These are phyloP conservation scores for Paraleonurus japonicus DNA, from an alignment of 257 asterid species.

Conservation along the genomic window DNA sequence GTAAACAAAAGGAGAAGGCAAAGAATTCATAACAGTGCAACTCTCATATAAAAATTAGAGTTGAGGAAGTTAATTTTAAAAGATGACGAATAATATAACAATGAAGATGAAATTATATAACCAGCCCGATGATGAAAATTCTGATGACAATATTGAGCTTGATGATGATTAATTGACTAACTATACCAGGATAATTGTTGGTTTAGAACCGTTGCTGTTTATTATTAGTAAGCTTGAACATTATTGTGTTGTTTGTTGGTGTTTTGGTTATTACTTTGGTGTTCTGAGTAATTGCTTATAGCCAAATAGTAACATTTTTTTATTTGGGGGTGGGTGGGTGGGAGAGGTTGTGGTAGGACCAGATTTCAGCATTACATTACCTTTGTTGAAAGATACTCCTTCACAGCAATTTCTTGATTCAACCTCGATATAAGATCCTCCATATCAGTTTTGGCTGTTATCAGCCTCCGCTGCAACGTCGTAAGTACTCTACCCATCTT, in stretches of 20 bases:
- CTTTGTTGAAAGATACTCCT: slow-evolving; percentile 91
- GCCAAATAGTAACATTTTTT: not conserved
- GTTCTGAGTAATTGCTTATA: not conserved
- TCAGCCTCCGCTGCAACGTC: slow-evolving; percentile 74
- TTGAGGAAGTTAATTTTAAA: not conserved
- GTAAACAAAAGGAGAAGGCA: too few species aligned
- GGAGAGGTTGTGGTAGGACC: slow-evolving; percentile 1
- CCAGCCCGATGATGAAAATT: not conserved
- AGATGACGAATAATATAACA: not conserved
- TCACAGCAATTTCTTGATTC: slow-evolving; percentile 91
- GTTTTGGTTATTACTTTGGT: not conserved
- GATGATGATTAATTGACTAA: not conserved
- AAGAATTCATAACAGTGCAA: too few species aligned
- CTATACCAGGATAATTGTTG: not conserved
- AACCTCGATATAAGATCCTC: slow-evolving; percentile 97
- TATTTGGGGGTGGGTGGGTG: not conserved
- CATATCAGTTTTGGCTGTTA: slow-evolving; percentile 89
- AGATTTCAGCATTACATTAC: slow-evolving; percentile 40
- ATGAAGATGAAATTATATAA: not conserved
- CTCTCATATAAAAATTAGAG: too few species aligned
- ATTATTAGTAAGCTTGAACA: not conserved
- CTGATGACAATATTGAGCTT: not conserved
- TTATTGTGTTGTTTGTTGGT: not conserved
- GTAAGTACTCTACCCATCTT: slow-evolving; percentile 69
- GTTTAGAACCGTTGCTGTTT: not conserved